These are phyloP conservation scores for Apiospora arundinis DNA, from an alignment of 2,329 filamentous ascomycete genomes.

Conservation along the genomic window DNA sequence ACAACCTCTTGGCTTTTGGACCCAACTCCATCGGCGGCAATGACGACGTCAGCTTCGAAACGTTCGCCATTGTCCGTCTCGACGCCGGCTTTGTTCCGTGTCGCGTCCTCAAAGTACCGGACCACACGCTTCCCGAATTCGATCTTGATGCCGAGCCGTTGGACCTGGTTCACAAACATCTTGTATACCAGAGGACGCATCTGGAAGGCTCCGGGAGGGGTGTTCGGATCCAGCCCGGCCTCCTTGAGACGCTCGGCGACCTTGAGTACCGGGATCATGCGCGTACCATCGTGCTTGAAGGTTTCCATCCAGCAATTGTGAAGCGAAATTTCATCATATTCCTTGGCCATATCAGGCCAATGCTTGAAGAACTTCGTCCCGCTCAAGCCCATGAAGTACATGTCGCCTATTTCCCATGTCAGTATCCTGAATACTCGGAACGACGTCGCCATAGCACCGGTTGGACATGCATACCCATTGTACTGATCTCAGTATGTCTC, in stretches of 20 bases:
- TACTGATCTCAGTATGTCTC: conserved; percentile 2
- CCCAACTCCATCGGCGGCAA: conserved; percentile 20
- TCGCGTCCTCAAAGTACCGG: conserved; percentile 56
- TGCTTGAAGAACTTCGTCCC: conserved; percentile 61
- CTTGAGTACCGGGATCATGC: conserved; percentile 53
- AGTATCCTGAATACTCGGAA: background rate
- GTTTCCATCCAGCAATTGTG: conserved; percentile 63
- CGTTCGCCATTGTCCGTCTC: conserved; percentile 55
- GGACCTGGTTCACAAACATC: conserved; percentile 58
- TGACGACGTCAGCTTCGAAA: conserved; percentile 35
- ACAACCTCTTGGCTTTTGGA: conserved; percentile 16
- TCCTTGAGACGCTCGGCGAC: conserved; percentile 55
- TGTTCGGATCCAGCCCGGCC: conserved; percentile 46
- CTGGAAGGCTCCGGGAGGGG: conserved; percentile 60
- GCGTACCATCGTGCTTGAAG: conserved; percentile 58
- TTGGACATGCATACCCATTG: background rate
- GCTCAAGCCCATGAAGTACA: conserved; percentile 66
- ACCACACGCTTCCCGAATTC: conserved; percentile 53
- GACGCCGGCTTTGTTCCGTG: conserved; percentile 48
- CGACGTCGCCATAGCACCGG: background rate
- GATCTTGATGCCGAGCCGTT: conserved; percentile 53
- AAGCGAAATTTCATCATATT: conserved; percentile 58
- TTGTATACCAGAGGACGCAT: conserved; percentile 62
- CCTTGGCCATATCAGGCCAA: conserved; percentile 58
- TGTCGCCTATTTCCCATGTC: conserved; percentile 51